Conservation (phyloP, 257 asterid species). For the Handroanthus guayacan region DNA sequence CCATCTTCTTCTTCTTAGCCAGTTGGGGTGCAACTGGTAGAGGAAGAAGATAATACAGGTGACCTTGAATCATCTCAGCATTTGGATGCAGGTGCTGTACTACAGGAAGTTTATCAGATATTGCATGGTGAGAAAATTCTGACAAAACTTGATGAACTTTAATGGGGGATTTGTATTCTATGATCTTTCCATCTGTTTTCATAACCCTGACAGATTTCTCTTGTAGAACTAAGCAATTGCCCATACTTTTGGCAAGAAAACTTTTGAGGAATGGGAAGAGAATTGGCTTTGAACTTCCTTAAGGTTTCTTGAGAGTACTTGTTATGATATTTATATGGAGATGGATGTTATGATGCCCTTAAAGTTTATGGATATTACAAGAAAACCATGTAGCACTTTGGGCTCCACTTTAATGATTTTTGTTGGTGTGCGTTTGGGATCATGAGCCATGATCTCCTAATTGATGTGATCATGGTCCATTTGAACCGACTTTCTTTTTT, state of each 20-base stretch:
- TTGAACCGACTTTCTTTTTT: background rate
- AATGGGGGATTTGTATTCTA: slow-evolving; percentile 69
- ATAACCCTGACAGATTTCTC: slow-evolving; percentile 52
- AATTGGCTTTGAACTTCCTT: slow-evolving; percentile 19
- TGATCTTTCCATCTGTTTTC: slow-evolving; percentile 72
- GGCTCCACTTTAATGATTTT: slow-evolving; percentile 51
- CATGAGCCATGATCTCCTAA: slow-evolving; percentile 18
- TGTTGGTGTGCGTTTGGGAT: slow-evolving; percentile 19
- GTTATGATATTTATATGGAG: slow-evolving; percentile 48
- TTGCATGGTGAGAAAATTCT: slow-evolving; percentile 58
- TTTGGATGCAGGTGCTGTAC: slow-evolving; percentile 56
- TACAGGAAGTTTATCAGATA: slow-evolving; percentile 60
- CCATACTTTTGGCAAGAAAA: slow-evolving; percentile 52
- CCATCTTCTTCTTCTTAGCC: slow-evolving; percentile 47
- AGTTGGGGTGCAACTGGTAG: slow-evolving; percentile 40
- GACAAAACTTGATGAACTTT: slow-evolving; percentile 64
- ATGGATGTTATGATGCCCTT: slow-evolving; percentile 42
- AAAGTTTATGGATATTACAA: slow-evolving; percentile 42
- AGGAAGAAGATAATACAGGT: slow-evolving; percentile 65
- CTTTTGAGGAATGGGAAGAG: slow-evolving; percentile 16
- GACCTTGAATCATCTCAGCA: slow-evolving; percentile 61
- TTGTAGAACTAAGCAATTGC: slow-evolving; percentile 71
- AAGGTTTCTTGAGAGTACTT: slow-evolving; percentile 30
- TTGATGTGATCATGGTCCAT: slow-evolving; percentile 27
- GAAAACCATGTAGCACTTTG: slow-evolving; percentile 42